These are phyloP conservation scores for Fusarium dlaminii DNA, from an alignment of 2,329 filamentous ascomycete genomes.

Conservation along the genomic window DNA sequence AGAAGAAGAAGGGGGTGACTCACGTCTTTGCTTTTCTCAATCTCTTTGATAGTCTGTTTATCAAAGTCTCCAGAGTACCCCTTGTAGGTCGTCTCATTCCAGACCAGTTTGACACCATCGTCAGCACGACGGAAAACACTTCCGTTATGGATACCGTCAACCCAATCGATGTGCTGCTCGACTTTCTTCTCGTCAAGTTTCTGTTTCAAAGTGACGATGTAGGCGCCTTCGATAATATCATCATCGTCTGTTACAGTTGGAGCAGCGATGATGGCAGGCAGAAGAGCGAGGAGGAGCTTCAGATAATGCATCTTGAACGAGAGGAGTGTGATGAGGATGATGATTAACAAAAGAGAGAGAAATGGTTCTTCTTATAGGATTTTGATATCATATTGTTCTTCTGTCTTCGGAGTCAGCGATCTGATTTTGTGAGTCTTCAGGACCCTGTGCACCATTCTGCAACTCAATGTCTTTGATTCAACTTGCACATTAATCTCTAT, in stretches of 20 bases:
- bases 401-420: neutral
- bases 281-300: conserved; percentile 29
- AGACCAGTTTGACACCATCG: conserved; percentile 45
- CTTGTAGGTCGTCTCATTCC: conserved; percentile 47
- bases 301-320: conserved; percentile 29
- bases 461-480: conserved; percentile 26
- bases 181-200: conserved; percentile 45
- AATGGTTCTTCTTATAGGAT: conserved; percentile 7
- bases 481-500: conserved; percentile 27
- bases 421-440: neutral
- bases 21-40: conserved; percentile 53
- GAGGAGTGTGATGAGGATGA: neutral
- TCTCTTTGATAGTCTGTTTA: conserved; percentile 51
- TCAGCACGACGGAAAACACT: conserved; percentile 48
- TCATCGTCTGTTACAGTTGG: neutral
- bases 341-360: fast-evolving
- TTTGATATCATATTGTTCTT: neutral
- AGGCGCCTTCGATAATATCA: conserved; percentile 50
- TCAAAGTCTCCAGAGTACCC: conserved; percentile 58
- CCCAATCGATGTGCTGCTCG: conserved; percentile 48
- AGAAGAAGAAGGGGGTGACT: conserved; percentile 8
- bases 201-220: conserved; percentile 58
- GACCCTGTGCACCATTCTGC: conserved; percentile 14
- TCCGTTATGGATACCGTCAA: conserved; percentile 45
- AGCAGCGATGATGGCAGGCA: conserved; percentile 28